Evolutionary conservation across 495 filamentous ascomycete species (phyloP).

Genomic region (Lichenothelia convexa): DNA sequence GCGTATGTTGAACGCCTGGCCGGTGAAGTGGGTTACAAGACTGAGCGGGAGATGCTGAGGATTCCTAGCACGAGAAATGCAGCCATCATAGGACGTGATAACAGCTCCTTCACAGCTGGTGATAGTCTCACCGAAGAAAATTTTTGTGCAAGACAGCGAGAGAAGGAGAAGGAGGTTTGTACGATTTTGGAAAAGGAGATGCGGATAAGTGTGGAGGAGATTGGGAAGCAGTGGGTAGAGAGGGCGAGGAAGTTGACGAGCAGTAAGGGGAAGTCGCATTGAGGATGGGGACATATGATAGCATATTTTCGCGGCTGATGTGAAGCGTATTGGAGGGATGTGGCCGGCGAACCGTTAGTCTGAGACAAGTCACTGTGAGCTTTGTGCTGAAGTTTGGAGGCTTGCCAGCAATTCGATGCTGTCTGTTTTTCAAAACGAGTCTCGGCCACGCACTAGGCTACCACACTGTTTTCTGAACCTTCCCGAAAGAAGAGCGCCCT

Average conservation of each 20-base stretch:
- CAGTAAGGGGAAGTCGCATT: conserved; percentile 22
- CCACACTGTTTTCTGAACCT: no score
- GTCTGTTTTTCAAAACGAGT: no score
- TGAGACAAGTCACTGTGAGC: no score
- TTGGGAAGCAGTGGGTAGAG: conserved; percentile 34
- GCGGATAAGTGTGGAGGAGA: conserved; percentile 9
- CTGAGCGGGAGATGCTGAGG: conserved; percentile 62
- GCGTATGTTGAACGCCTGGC: conserved; percentile 51
- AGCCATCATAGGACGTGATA: conserved; percentile 43
- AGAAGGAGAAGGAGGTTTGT: conserved; percentile 16
- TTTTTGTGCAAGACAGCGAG: not conserved
- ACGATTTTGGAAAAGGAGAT: conserved; percentile 12
- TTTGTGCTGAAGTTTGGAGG: no score
- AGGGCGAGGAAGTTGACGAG: conserved; percentile 34
- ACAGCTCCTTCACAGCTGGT: not conserved
- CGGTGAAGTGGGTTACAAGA: conserved; percentile 48
- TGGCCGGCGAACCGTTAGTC: no score
- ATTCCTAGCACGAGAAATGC: conserved; percentile 85
- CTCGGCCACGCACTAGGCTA: no score
- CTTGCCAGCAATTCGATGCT: no score
- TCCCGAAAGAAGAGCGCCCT: no score
- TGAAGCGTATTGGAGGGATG: no score
- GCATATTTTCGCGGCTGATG: no score
- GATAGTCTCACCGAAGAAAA: not conserved
- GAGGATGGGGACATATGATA: no score